These are phyloP conservation scores for Fraxinus cuspidata DNA, from an alignment of 257 asterid genomes.

Conservation along the genomic window DNA sequence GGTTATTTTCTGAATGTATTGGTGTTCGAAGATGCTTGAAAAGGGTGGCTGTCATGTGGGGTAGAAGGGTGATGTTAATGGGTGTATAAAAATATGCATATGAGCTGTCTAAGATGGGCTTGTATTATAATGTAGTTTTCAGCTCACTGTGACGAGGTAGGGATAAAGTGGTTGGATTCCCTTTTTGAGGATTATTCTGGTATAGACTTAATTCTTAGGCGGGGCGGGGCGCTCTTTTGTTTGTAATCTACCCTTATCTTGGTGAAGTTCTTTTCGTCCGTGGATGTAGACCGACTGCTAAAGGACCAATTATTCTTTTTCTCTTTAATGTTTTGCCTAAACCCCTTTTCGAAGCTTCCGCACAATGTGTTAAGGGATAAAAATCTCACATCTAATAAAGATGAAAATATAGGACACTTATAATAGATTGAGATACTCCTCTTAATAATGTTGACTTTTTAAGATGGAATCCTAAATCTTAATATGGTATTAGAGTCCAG, in stretches of 20 bases:
- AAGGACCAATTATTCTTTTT: not conserved
- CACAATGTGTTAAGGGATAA: no score
- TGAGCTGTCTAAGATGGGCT: not conserved
- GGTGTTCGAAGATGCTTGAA: conserved; percentile 23
- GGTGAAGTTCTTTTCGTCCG: not conserved
- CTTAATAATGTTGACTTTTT: no score
- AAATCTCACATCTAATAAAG: no score
- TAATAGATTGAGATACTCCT: no score
- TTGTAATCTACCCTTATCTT: not conserved
- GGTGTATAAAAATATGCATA: conserved; percentile 6
- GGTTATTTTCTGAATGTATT: conserved; percentile 11
- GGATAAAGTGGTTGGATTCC: conserved; percentile 41
- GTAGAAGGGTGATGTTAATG: conserved; percentile 14
- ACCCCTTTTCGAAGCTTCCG: conserved; percentile 20
- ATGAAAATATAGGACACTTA: no score
- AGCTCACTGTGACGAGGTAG: conserved; percentile 18
- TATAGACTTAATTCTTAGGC: not conserved
- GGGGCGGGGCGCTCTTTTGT: not conserved
- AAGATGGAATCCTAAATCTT: no score
- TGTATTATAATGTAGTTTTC: conserved; percentile 25
- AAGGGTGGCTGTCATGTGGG: conserved; percentile 30
- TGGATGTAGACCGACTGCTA: not conserved
- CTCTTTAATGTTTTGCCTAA: conserved; percentile 7
- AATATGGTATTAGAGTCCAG: no score
- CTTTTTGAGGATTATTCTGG: conserved; percentile 24